Conservation (phyloP, 352 stramenopile species). For the Globisporangium polare region DNA sequence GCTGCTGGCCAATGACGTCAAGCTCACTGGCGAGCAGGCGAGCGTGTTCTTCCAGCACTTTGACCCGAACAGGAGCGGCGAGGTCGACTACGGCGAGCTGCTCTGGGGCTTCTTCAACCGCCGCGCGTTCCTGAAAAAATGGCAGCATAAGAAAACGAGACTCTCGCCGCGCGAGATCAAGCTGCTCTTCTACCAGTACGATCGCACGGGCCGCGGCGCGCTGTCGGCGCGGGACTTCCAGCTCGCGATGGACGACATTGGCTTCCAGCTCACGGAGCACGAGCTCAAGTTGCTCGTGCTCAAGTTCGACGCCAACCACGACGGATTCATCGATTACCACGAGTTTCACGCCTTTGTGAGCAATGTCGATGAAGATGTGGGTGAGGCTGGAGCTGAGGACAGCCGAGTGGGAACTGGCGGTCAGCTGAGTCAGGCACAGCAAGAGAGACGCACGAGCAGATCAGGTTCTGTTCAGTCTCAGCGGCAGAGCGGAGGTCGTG, state of each 20-base stretch:
- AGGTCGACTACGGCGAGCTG: conserved; percentile 55
- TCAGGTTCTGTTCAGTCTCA: not conserved
- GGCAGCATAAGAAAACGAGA: conserved; percentile 33
- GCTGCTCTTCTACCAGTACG: conserved; percentile 45
- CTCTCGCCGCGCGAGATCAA: conserved; percentile 23
- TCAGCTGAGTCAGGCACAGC: too few relatives aligned
- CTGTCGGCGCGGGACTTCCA: conserved; percentile 42
- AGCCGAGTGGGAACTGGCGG: not conserved
- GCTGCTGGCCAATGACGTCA: conserved; percentile 25
- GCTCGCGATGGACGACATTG: conserved; percentile 45
- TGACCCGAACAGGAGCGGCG: conserved; percentile 39
- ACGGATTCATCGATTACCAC: conserved; percentile 62
- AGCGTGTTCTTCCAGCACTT: conserved; percentile 42
- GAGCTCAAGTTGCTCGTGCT: conserved; percentile 47
- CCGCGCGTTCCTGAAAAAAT: conserved; percentile 54
- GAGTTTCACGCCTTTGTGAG: conserved; percentile 54
- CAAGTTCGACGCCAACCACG: conserved; percentile 47
- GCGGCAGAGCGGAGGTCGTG: not conserved
- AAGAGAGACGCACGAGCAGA: not conserved
- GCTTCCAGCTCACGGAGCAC: conserved; percentile 37
- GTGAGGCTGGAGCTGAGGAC: not conserved
- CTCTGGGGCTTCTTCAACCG: conserved; percentile 66
- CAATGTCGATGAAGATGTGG: not conserved
- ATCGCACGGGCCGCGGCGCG: conserved; percentile 30
- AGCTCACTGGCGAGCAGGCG: conserved; percentile 39